Conservation (phyloP, 352 stramenopile species). For the Peronosclerospora sorghi region DNA sequence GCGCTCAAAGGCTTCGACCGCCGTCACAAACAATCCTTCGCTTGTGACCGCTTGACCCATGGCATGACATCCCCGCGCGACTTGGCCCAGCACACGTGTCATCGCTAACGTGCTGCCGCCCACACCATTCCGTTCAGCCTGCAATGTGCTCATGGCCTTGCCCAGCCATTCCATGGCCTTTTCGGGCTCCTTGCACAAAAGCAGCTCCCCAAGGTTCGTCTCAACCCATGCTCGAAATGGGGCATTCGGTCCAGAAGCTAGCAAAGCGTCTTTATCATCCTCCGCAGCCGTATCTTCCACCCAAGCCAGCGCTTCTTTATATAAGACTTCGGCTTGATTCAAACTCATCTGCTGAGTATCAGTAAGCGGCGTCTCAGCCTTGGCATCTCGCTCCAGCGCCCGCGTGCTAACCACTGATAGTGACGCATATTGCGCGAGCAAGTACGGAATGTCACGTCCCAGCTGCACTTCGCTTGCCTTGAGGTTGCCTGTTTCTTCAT, state of each 20-base stretch:
- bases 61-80: conserved; percentile 49
- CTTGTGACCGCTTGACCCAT: conserved; percentile 60
- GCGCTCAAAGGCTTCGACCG: conserved; percentile 59
- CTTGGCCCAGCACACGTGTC: conserved; percentile 50
- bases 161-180: conserved; percentile 61
- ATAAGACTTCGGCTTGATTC: conserved; percentile 56
- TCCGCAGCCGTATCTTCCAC: conserved; percentile 39
- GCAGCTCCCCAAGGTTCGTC: conserved; percentile 57
- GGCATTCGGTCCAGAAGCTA: conserved; percentile 36
- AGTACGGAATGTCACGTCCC: conserved; percentile 54
- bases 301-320: conserved; percentile 53
- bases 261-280: conserved; percentile 32
- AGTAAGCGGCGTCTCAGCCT: conserved; percentile 13
- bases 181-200: conserved; percentile 43
- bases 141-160: conserved; percentile 50
- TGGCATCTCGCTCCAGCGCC: conserved; percentile 15
- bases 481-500: conserved; percentile 29
- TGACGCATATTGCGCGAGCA: conserved; percentile 59
- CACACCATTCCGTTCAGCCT: conserved; percentile 33
- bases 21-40: conserved; percentile 59
- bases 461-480: conserved; percentile 38
- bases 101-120: conserved; percentile 44
- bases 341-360: conserved; percentile 37
- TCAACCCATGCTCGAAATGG: conserved; percentile 58
- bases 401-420: conserved; percentile 40